Base-by-base conservation (phyloP, 768 basidiomycete genomes). In the Mycena rosella region DNA sequence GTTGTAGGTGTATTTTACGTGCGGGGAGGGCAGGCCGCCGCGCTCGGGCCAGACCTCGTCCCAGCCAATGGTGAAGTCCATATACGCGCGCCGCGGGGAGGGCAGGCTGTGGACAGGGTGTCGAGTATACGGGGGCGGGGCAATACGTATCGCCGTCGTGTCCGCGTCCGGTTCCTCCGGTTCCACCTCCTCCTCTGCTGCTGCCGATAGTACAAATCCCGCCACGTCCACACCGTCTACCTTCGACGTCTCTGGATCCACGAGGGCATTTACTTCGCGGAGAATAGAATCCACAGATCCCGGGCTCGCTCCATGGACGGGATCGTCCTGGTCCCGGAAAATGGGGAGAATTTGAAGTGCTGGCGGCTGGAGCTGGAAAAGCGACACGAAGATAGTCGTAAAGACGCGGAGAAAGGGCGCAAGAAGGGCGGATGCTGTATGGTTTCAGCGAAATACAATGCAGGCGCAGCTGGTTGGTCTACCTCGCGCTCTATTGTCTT, bases 41-140 rank as follows among this genome's bases (percentile, higher is more conserved):
- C 20, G 30, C 30, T 61, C 56, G 10, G 69, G 69, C 69, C 69
- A 70, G 42, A 70, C 45, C 48, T 70, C 69, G 18, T 70, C 65
- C 69, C 69, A 70, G 22, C 54, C 63, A 30, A 70, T 59, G 42
- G 60, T 62, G 27, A 70, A 62, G 45, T 70, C 69, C 20, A 63
- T 56, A 17, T 38, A 65, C 17, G 56, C 45, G 38, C 45, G 55
- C n/a, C 27, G 53, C 3, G 40, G 30, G 17, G 18, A 42, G 40
- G 54, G 5, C 0, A 34, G 8, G 0, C 38, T 29, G 10, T 51
- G 36, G 15, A 24, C 29, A 10, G 47, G 59, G 13, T n/a, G 59
- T 32, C 24, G 45, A 14, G 54, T 48, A 42, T 30, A 47, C 13
- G 55, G 17, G 29, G 45, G 60, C 30, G 59, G 56, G 38, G 45